Percentiles rank a stretch among this genome's conserved stretches.
Evolutionary conservation across 2,329 filamentous ascomycete species (phyloP).

Genomic region (Talaromyces islandicus): DNA sequence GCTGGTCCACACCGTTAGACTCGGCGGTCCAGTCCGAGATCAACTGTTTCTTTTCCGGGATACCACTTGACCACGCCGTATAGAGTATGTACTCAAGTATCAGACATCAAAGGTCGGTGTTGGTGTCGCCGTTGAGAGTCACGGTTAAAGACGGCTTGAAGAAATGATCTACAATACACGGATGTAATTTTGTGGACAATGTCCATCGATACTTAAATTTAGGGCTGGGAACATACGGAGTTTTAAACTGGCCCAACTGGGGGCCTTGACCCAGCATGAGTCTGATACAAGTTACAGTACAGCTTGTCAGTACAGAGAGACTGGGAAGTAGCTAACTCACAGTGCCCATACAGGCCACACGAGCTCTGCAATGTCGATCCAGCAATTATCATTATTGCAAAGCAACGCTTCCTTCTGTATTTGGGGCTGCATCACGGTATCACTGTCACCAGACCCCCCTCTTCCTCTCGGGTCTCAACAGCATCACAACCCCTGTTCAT

Average conservation of each 20-base stretch:
- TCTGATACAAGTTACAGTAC: not conserved
- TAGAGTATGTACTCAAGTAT: not conserved
- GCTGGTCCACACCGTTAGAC: not conserved
- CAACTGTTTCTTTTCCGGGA: not conserved
- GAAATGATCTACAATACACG: not conserved
- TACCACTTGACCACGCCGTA: no score
- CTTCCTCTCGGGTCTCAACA: no score
- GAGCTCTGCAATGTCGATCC: not conserved
- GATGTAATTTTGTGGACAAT: not conserved
- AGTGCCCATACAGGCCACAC: no score
- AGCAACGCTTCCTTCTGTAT: not conserved
- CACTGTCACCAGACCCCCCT: not conserved
- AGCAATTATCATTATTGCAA: not conserved
- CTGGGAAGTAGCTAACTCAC: not conserved
- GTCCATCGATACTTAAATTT: not conserved
- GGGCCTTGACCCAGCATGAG: not conserved
- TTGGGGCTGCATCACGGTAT: not conserved
- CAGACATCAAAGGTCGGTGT: not conserved
- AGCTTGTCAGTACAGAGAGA: no score
- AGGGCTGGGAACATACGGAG: not conserved
- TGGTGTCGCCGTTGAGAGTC: no score
- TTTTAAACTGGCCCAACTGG: no score
- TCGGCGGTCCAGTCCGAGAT: not conserved
- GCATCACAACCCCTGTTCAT: not conserved
- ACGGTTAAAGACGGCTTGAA: not conserved